These are phyloP conservation scores for Claviceps sp. DNA, from an alignment of 2,329 filamentous ascomycete genomes.

Conservation along the genomic window DNA sequence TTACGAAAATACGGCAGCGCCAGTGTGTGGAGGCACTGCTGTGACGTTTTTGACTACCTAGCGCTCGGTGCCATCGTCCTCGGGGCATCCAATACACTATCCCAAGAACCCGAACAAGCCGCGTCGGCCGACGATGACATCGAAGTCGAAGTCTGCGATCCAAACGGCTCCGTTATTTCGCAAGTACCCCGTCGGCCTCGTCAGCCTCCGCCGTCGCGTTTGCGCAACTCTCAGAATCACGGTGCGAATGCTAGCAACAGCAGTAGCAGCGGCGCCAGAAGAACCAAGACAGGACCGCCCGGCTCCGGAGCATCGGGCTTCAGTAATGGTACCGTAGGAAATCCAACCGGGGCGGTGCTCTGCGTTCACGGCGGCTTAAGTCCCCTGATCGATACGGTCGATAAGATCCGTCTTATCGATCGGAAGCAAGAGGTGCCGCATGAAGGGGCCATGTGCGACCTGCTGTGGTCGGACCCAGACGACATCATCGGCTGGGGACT, in stretches of 20 bases:
- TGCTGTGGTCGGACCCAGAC: constrained; percentile 95
- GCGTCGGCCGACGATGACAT: constrained; percentile 53
- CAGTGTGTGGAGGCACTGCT: constrained; percentile 95
- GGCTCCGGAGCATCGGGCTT: constrained; percentile 67
- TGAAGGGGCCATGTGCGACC: constrained; percentile 96
- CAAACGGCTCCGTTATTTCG: constrained; percentile 65
- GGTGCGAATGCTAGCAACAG: constrained; percentile 9
- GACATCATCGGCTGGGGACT: constrained; percentile 96
- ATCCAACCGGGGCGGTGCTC: constrained; percentile 69
- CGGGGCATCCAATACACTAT: constrained; percentile 60
- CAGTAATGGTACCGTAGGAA: constrained; percentile 49
- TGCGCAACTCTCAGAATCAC: constrained; percentile 7
- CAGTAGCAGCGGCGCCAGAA: constrained; percentile 8
- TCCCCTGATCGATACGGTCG: constrained; percentile 81
- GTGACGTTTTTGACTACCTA: constrained; percentile 95
- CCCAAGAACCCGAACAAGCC: constrained; percentile 26
- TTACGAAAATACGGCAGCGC: constrained; percentile 90
- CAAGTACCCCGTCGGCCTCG: constrained; percentile 45
- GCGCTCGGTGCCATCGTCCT: constrained; percentile 80
- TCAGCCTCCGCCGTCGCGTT: constrained; percentile 5
- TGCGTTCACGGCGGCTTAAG: constrained; percentile 93
- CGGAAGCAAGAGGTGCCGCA: constrained; percentile 97
- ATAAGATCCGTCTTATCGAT: constrained; percentile 90
- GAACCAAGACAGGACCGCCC: constrained; percentile 48
- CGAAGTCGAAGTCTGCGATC: constrained; percentile 88